Percentiles rank a stretch among this genome's conserved stretches.
phyloP scores from a whole-genome alignment of 306 rosid species.

The Nissolia schottii region DNA sequence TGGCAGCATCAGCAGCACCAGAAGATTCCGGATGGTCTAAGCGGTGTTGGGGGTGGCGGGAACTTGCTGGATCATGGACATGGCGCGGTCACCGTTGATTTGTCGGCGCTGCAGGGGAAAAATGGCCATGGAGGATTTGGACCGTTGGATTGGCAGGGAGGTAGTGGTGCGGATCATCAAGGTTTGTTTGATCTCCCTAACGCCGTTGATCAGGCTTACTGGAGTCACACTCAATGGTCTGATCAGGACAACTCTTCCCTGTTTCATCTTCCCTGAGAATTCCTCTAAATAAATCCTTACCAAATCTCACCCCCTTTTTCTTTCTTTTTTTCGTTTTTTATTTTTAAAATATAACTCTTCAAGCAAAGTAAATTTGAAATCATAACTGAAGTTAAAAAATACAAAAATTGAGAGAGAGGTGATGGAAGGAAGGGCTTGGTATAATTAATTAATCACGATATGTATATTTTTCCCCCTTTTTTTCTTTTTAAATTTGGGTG shows the following conservation, averaged over 20 bases:
- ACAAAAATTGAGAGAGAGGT: neutral
- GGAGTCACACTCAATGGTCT: conserved; percentile 83
- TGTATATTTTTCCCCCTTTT: conserved; percentile 23
- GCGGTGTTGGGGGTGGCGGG: neutral
- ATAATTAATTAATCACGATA: conserved; percentile 21
- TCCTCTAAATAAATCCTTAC: neutral
- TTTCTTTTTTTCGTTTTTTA: neutral
- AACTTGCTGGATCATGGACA: conserved; percentile 43
- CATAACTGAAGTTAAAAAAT: conserved; percentile 6
- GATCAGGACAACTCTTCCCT: conserved; percentile 68
- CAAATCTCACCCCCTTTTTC: conserved; percentile 11
- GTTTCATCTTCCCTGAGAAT: conserved; percentile 76
- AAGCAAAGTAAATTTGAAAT: conserved; percentile 21
- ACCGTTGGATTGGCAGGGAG: conserved; percentile 76
- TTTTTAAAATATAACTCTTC: neutral
- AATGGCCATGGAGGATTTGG: conserved; percentile 49
- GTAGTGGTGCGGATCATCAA: conserved; percentile 77
- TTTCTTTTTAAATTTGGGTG: conserved; percentile 15
- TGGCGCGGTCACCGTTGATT: conserved; percentile 49
- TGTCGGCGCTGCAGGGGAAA: conserved; percentile 45
- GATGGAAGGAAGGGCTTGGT: conserved; percentile 24
- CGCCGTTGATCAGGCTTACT: conserved; percentile 84
- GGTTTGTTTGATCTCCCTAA: conserved; percentile 78
- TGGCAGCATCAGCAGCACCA: conserved; percentile 41
- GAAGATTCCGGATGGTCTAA: conserved; percentile 49